Evolutionary conservation across 768 basidiomycete genomes (phyloP).

Genomic region (Baorangia bicolor): DNA sequence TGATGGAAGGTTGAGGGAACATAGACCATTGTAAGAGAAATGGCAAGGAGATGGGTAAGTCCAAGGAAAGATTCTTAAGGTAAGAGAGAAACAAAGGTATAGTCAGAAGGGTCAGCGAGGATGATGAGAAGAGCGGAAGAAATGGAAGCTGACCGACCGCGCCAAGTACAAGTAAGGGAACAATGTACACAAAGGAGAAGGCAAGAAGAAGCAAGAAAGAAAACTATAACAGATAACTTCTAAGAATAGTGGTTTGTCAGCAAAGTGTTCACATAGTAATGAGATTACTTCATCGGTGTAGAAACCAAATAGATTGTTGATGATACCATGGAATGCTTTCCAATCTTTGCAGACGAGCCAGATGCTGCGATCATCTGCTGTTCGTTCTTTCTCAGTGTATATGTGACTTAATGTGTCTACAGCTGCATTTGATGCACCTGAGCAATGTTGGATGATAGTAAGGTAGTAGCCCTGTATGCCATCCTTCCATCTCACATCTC

Average conservation of each 20-base stretch:
- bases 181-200: no score
- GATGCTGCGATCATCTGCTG: slow-evolving; percentile 27
- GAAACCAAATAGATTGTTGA: slow-evolving; percentile 18
- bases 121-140: no score
- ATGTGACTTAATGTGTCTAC: slow-evolving; percentile 33
- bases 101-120: no score
- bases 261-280: not conserved
- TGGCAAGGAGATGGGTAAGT: no score
- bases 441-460: slow-evolving; percentile 12
- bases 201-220: no score
- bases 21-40: no score
- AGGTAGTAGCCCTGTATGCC: slow-evolving; percentile 23
- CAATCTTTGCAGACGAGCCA: slow-evolving; percentile 35
- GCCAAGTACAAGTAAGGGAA: no score
- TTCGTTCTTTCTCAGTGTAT: not conserved
- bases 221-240: no score
- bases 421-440: slow-evolving; percentile 23
- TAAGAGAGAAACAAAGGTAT: no score
- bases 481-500: slow-evolving; percentile 31
- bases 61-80: no score
- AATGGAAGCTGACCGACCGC: no score
- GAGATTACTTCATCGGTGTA: not conserved
- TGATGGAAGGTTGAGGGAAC: no score
- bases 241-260: slow-evolving; percentile 18
- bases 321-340: slow-evolving; percentile 17